Conservation (phyloP, 345 rosid genomes). For the Salix udensis region DNA sequence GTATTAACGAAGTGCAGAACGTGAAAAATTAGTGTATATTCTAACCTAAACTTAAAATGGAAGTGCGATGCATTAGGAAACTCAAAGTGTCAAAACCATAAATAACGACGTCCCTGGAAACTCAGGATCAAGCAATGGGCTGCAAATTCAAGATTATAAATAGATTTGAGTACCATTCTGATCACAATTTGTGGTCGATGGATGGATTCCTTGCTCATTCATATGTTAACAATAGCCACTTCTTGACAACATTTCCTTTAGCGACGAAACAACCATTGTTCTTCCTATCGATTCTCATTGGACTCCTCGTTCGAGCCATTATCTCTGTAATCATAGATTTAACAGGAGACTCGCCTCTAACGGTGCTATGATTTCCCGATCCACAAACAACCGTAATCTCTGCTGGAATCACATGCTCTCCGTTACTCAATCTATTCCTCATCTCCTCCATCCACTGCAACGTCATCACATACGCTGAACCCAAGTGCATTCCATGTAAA, state of each 20-base stretch:
- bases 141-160: no score
- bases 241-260: conserved; percentile 4
- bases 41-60: no score
- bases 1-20: no score
- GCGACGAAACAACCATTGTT: conserved; percentile 51
- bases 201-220: background rate
- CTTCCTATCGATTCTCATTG: conserved; percentile 66
- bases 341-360: conserved; percentile 73
- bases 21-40: no score
- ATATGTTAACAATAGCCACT: conserved; percentile 4
- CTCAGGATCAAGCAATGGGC: no score
- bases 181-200: background rate
- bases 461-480: conserved; percentile 64
- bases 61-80: no score
- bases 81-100: no score
- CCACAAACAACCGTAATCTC: conserved; percentile 70
- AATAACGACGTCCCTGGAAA: no score
- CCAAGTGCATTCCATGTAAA: conserved; percentile 78
- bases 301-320: conserved; percentile 48
- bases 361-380: conserved; percentile 61
- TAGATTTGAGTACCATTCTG: no score
- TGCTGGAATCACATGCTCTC: conserved; percentile 38
- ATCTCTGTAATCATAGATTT: conserved; percentile 54
- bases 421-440: conserved; percentile 36
- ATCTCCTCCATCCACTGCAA: conserved; percentile 71